Percentiles rank a stretch among this genome's conserved stretches.
Evolutionary conservation across 768 basidiomycete species (phyloP).

Genomic region (Macrolepiota albuminosa): DNA sequence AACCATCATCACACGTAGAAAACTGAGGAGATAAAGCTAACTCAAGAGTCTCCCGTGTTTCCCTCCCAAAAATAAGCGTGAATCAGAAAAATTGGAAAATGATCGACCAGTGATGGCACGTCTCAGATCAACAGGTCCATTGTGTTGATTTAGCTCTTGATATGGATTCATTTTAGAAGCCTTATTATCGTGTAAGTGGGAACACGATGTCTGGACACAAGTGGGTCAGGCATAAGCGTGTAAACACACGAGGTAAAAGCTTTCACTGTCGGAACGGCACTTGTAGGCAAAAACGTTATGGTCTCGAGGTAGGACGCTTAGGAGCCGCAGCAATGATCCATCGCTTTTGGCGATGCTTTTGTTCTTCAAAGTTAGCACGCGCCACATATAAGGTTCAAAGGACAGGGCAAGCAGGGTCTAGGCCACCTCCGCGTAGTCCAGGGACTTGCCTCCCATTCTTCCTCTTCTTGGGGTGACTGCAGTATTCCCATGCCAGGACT

Average conservation of each 20-base stretch:
- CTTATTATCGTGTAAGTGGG: neutral
- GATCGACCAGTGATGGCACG: neutral
- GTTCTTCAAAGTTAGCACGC: conserved; percentile 9
- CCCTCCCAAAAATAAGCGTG: neutral
- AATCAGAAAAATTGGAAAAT: neutral
- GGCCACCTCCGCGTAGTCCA: conserved; percentile 13
- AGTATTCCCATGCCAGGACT: neutral
- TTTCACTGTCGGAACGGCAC: neutral
- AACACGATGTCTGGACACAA: conserved; percentile 2
- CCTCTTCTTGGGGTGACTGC: conserved; percentile 3
- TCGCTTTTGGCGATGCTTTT: conserved; percentile 6
- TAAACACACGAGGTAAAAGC: conserved; percentile 5
- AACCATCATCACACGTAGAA: neutral
- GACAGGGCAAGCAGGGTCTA: neutral
- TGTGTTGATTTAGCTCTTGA: neutral
- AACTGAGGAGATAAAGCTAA: neutral
- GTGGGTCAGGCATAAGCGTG: conserved; percentile 10
- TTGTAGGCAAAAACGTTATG: conserved; percentile 6
- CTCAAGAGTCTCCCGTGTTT: too few relatives aligned
- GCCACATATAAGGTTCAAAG: conserved; percentile 11
- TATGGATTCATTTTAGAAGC: neutral
- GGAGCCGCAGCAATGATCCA: conserved; percentile 2
- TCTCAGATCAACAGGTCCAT: neutral
- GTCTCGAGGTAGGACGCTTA: conserved; percentile 1
- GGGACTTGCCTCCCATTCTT: conserved; percentile 5